Evolutionary conservation across 2,329 filamentous ascomycete species (phyloP), one percentile per base, ranked within the genome.

Genomic region (Davidsoniella australis): DNA sequence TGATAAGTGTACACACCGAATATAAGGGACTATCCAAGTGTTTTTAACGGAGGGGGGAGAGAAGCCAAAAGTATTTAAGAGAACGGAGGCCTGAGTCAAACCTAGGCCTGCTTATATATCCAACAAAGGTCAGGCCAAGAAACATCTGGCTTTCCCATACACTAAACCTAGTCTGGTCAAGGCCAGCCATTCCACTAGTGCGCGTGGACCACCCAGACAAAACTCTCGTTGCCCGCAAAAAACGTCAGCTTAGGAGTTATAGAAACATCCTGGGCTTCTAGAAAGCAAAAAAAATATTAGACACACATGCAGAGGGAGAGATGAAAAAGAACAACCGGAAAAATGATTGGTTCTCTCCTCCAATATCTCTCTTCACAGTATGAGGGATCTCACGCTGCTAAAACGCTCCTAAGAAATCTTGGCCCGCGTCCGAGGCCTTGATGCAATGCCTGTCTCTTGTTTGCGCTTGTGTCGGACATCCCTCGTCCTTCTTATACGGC

Each of bases 101-200:
- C 16, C 23, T 17, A 46, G 16, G 29, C 16, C 24, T n/a, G 47
- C 37, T 43, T 49, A 45, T 45, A 49, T 41, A 39, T n/a, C 17
- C 23, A 36, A 33, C 8, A 12, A 9, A 33, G 9, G 8, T 5
- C 8, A 33, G 29, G 29, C 8, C 29, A 33, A 33, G 8, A 33
- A 33, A 33, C 29, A 33, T 33, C 29, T 41, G n/a, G 18, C 18
- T 41, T 20, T 17, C 29, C 44, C 44, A 18, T 14, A n/a, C 23
- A 46, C 48, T 50, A 50, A 38, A 16, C 48, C 48, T 16, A 46
- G 42, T 41, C 24, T 45, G 37, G 48, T 14, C 42, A 50, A 46
- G 48, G 12, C 36, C 18, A 18, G 39, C 12, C 26, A 40, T 29
- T 36, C 33, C 20, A 44, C 41, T 44, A 38, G 33, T 44, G 41